Evolutionary conservation across 75 land plant genomes (phyloP), one percentile per base, ranked within the genome.

Genomic region (Gnetum montanum): DNA sequence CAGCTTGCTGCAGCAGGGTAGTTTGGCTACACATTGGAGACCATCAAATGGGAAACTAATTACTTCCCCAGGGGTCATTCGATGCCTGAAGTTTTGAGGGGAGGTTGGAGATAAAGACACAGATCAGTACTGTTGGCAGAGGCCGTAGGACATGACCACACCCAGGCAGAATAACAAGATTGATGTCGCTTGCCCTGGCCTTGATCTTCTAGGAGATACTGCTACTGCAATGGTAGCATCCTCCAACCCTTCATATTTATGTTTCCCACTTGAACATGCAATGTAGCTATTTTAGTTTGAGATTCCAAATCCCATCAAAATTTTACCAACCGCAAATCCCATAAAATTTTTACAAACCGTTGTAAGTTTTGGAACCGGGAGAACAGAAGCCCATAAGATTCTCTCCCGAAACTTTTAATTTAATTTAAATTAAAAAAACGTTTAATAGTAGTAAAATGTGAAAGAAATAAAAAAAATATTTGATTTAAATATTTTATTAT

Each of bases 61-160:
- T 92, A 76, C 53, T 89, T 92, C 66, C 77, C 82, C 61, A 88
- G 81, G 31, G 72, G 89, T 49, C 97, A 92, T 59, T 63, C 88
- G 5, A 62, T 69, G 20, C 89, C 97, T 6, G 70, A 83, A 61
- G 70, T 74, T 8, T 66, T 90, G n/a, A 86, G 84, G 79, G 92
- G 73, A 15, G 88, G 96, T 90, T 8, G 97, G 93, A 7, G 88
- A 91, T 33, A 85, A 85, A 0, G 75, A 68, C 33, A 68, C 83
- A 0, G 97, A 91, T 58, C 97, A 91, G 69, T 58, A 67, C 26
- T 91, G 97, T 43, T 91, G 97, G 97, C 82, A 83, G 35, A 51
- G 97, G 58, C 85, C 97, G 25, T 92, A 91, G 69, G 97, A 91
- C 83, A 31, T n/a, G n/a, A n/a, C n/a, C n/a, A n/a, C n/a, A n/a